A percentile compares a stretch with the other conserved stretches of the same genome.
These are phyloP conservation scores for Phytophthora quininea DNA, from an alignment of 352 stramenopile species.

Conservation along the genomic window DNA sequence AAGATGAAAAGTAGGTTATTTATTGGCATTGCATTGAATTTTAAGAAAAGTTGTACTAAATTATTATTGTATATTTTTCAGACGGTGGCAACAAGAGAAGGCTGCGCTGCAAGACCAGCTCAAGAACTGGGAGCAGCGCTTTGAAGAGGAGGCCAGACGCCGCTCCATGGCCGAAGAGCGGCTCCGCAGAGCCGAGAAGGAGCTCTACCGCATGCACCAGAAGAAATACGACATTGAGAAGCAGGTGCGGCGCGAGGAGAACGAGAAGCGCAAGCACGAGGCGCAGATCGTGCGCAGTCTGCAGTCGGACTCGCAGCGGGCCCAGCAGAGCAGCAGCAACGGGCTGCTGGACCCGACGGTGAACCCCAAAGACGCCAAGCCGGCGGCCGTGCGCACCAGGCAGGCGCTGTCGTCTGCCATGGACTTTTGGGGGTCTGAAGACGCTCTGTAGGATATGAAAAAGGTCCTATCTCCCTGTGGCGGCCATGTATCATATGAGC, in stretches of 20 bases:
- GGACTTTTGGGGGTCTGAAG: conserved; percentile 86
- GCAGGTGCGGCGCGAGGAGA: conserved; percentile 81
- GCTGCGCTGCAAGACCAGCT: conserved; percentile 63
- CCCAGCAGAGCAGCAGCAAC: conserved; percentile 36
- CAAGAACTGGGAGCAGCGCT: conserved; percentile 73
- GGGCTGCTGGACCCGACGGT: conserved; percentile 70
- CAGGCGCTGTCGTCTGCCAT: conserved; percentile 85
- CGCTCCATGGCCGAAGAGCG: conserved; percentile 79
- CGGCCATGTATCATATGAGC: conserved; percentile 40
- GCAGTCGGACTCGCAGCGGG: conserved; percentile 70
- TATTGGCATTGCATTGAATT: no score
- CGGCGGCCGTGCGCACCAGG: conserved; percentile 70
- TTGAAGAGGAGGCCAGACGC: conserved; percentile 74
- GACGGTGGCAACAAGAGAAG: conserved; percentile 75
- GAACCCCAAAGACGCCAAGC: conserved; percentile 85
- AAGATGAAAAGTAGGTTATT: conserved; percentile 75
- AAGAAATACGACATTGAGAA: conserved; percentile 92
- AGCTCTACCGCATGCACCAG: conserved; percentile 91
- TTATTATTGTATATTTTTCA: conserved; percentile 19
- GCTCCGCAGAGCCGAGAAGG: conserved; percentile 82
- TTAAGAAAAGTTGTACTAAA: conserved; percentile 1
- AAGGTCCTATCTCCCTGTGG: conserved; percentile 3
- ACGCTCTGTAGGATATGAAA: neutral
- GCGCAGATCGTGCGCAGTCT: conserved; percentile 82
- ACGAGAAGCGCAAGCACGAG: conserved; percentile 87